These are phyloP conservation scores for Cardamine chenopodiifolia DNA, from an alignment of 345 rosid genomes.

Conservation along the genomic window DNA sequence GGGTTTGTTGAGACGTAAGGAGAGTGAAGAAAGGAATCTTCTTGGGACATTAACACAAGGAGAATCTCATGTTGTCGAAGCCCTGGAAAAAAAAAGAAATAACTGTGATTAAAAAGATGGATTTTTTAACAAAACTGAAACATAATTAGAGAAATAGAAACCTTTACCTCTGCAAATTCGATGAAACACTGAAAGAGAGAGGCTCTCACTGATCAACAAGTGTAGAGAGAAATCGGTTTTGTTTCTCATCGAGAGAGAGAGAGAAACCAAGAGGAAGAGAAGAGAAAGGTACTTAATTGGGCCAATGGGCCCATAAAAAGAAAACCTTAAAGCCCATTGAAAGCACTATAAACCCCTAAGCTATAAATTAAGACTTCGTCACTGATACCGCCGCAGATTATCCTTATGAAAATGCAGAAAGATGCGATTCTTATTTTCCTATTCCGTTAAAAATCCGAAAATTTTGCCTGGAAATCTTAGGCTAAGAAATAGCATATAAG, in stretches of 20 bases:
- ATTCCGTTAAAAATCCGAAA: slow-evolving; percentile 14
- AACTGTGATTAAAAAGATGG: not conserved
- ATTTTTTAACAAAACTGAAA: not conserved
- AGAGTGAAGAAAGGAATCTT: slow-evolving; percentile 26
- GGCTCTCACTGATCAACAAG: slow-evolving; percentile 25
- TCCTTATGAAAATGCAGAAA: not conserved
- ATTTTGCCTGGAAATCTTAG: not conserved
- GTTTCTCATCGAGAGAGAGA: not conserved
- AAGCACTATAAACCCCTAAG: slow-evolving; percentile 21
- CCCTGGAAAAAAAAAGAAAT: slow-evolving; percentile 4
- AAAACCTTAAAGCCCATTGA: slow-evolving; percentile 1
- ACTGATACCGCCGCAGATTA: slow-evolving; percentile 12
- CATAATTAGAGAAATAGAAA: not conserved
- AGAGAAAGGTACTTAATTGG: not conserved
- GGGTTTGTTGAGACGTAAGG: slow-evolving; percentile 12
- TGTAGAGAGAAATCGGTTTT: not conserved
- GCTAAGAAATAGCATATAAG: slow-evolving; percentile 27
- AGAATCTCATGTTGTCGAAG: slow-evolving; percentile 16
- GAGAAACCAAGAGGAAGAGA: not conserved
- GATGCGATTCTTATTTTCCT: not conserved
- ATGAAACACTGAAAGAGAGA: slow-evolving; percentile 15
- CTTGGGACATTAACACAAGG: slow-evolving; percentile 15
- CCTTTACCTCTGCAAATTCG: slow-evolving; percentile 25
- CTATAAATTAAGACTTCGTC: slow-evolving; percentile 27
- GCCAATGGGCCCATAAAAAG: not conserved